Evolutionary conservation across 2,329 filamentous ascomycete species (phyloP).

Genomic region (Aspergillus versicolor): DNA sequence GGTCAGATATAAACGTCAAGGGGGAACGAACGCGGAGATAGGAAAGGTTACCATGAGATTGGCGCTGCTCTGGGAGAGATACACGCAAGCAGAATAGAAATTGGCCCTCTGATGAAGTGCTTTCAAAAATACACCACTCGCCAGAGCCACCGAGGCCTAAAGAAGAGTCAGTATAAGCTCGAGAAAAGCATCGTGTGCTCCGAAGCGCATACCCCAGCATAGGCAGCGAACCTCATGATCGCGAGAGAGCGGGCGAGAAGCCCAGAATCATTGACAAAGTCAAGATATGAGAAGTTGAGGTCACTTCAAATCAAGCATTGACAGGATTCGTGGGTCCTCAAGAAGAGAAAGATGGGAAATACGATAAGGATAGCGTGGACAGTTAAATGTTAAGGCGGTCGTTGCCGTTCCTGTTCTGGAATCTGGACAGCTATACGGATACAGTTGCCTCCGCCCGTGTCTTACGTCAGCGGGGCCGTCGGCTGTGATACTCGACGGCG

Average conservation of each 20-base stretch:
- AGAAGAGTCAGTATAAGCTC: conserved; percentile 9
- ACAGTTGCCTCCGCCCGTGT: neutral
- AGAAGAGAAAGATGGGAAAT: conserved; percentile 1
- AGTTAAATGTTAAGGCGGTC: conserved; percentile 10
- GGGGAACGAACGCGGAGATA: neutral
- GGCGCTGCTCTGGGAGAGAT: conserved; percentile 92
- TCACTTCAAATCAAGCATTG: conserved; percentile 20
- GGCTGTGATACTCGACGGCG: neutral
- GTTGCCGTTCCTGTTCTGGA: neutral
- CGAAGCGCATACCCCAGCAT: conserved; percentile 47
- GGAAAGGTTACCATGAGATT: conserved; percentile 71
- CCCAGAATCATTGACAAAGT: conserved; percentile 30
- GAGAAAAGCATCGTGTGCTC: neutral
- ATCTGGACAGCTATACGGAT: conserved; percentile 27
- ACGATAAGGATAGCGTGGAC: conserved; percentile 16
- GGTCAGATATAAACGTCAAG: neutral
- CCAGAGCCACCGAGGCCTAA: conserved; percentile 78
- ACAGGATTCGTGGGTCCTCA: neutral
- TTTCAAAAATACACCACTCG: conserved; percentile 78
- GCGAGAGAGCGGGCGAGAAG: conserved; percentile 23
- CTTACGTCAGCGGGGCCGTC: conserved; percentile 23
- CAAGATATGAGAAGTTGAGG: conserved; percentile 2
- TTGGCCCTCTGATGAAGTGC: conserved; percentile 94
- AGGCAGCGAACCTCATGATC: conserved; percentile 51
- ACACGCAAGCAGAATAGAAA: conserved; percentile 97